Evolutionary conservation across 192 early-diverging fungal genomes (phyloP), one percentile per base, ranked within the genome.

Genomic region (Lunasporangiospora selenospora): DNA sequence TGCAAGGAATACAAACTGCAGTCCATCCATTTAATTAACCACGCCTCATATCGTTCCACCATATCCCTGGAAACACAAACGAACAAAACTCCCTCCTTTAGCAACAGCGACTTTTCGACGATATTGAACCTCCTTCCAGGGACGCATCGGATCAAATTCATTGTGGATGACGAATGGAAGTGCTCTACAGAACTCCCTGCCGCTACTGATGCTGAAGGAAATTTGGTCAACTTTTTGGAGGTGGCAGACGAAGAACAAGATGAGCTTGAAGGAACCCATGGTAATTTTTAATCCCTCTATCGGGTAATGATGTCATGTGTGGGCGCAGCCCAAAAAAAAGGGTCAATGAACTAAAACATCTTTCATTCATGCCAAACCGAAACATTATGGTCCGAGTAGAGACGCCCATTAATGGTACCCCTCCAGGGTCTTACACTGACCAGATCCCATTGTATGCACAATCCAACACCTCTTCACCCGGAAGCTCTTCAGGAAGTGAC

Each of bases 111-210:
- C 64, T 94, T 95, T 56, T 86, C 87, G 5, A 86, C 89, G 0
- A 84, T 95, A 32, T 77, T 99, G 23, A 90, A 96, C 64, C 79
- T 99, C 55, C 91, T 93, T n/a, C 88, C 90, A 19, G 96, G 96
- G 39, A 96, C 93, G 4, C 96, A 99, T 77, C 90, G 90, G 64
- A 87, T 98, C 50, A 99, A 99, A 79, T 99, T 95, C 62, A 97
- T 99, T 75, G 96, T 99, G 6, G 96, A 99, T 69, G 94, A 95
- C 62, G 95, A 97, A 60, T 99, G 97, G 97, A 93, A 93, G 53
- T 98, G 96, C 54, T 93, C 91, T 1, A 92, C 92, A 47, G 90
- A 95, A 49, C 77, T 97, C 42, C 89, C 94, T 47, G 91, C 92
- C 39, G 94, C 93, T 2, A 92, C 93, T 0, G 97, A 99, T 62